Base-by-base conservation (phyloP, 2,329 filamentous ascomycete species). In the Talaromyces sp. region DNA sequence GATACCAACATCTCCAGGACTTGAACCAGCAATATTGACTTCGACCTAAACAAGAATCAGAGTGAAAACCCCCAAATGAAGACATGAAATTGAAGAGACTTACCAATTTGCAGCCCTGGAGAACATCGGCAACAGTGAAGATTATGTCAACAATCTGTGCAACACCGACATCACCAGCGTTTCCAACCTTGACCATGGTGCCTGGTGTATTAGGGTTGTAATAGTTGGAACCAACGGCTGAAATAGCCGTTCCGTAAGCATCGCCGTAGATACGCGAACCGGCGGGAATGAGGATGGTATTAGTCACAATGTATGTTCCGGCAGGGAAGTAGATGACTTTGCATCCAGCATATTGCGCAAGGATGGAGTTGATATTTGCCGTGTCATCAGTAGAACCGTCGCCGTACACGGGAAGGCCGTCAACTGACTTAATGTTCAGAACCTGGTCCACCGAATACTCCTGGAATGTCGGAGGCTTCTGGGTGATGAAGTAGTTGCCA, bases 261-360 rank as follows among this genome's bases (percentile, higher is more conserved):
- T 84, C 79, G 31, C 83, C 83, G 6, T 82, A 73, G 36, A 85
- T 77, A 2, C 77, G 75, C 2, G 80, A 78, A 13, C 78, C 75
- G 5, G 72, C 66, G 0, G 80, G 79, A 28, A 81, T 66, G n/a
- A 69, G 64, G 22, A 82, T 64, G 0, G 80, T 81, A 35, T 75
- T 69, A 1, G 69, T 74, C 11, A 81, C 75, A 6, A 77, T 64
- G 60, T 81, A 72, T 0, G 69, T 64, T 31, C 70, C 69, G 13
- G 65, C 66, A 3, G 70, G 70, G 54, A 72, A 67, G 35, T 66
- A 72, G 19, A 64, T 69, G 22, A 72, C 62, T 59, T 70, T 69
- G 61, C 67, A 69, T 1, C 60, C 64, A 1, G 69, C 67, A 35
- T 72, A 70, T 41, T 65, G 51, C 6, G 66, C 61, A 6, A 75